Conservation (phyloP, 352 stramenopile species). For the Pythium chondricola region DNA sequence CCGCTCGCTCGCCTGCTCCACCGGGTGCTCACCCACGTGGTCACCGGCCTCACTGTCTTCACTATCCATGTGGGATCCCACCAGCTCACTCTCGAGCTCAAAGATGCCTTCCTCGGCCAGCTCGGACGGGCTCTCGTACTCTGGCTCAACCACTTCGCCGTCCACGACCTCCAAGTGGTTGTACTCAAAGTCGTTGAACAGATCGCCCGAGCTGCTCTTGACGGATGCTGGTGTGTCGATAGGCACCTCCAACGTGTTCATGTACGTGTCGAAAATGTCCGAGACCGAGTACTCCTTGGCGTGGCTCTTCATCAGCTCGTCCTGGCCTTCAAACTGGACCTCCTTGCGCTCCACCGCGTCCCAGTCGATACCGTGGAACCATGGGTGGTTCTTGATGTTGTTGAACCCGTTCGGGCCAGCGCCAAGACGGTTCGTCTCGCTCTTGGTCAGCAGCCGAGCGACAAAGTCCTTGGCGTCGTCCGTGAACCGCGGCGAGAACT, state of each 20-base stretch:
- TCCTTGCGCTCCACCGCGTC: slow-evolving; percentile 55
- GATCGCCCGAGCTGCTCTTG: slow-evolving; percentile 57
- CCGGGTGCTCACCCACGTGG: not conserved
- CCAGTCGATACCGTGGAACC: slow-evolving; percentile 87
- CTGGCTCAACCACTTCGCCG: slow-evolving; percentile 20
- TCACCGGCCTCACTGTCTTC: slow-evolving; percentile 12
- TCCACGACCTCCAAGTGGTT: slow-evolving; percentile 69
- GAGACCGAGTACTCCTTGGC: slow-evolving; percentile 73
- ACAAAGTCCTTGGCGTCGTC: slow-evolving; percentile 84
- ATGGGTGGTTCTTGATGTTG: slow-evolving; percentile 84
- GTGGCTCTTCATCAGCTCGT: slow-evolving; percentile 72
- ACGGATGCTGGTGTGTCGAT: slow-evolving; percentile 79
- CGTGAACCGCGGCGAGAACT: slow-evolving; percentile 76
- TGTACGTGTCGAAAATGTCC: slow-evolving; percentile 85
- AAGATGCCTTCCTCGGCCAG: slow-evolving; percentile 27
- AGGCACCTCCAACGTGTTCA: slow-evolving; percentile 80
- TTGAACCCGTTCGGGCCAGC: slow-evolving; percentile 84
- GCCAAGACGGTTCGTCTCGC: slow-evolving; percentile 90
- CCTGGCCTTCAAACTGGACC: slow-evolving; percentile 59
- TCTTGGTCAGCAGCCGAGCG: slow-evolving; percentile 90
- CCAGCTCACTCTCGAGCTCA: slow-evolving; percentile 22
- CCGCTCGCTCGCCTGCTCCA: slow-evolving; percentile 13
- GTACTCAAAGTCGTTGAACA: slow-evolving; percentile 82
- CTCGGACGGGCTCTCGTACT: slow-evolving; percentile 33
- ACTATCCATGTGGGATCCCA: slow-evolving; percentile 14